These are phyloP conservation scores for Irpex sp. DNA, from an alignment of 1,284 basidiomycete species.

Conservation along the genomic window DNA sequence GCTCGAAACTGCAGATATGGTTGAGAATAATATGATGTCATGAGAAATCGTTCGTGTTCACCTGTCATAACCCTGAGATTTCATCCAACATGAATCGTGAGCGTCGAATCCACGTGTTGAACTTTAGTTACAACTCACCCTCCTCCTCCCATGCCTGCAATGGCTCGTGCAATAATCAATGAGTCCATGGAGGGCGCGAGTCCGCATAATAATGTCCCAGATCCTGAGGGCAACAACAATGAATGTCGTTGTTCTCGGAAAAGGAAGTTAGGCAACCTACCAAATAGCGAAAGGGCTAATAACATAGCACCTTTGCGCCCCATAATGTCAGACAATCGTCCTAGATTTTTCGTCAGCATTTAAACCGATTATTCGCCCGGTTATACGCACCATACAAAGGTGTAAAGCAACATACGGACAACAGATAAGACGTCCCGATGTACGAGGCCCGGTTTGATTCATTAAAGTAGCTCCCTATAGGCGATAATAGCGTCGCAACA, in stretches of 20 bases:
- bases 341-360: slow-evolving; percentile 33
- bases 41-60: slow-evolving; percentile 21
- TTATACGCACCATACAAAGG: slow-evolving; percentile 73
- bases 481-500: slow-evolving; percentile 74
- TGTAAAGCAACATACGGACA: slow-evolving; percentile 89
- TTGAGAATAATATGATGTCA: slow-evolving; percentile 23
- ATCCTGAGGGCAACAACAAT: slow-evolving; percentile 41
- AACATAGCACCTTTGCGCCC: slow-evolving; percentile 85
- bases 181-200: slow-evolving; percentile 79
- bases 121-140: slow-evolving; percentile 47
- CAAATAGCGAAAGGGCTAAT: slow-evolving; percentile 76
- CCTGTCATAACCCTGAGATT: slow-evolving; percentile 74
- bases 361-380: not conserved
- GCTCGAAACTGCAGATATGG: slow-evolving; percentile 56
- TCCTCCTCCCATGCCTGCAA: slow-evolving; percentile 90
- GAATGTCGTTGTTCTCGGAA: not conserved
- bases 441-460: slow-evolving; percentile 81
- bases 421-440: slow-evolving; percentile 83
- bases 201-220: slow-evolving; percentile 81
- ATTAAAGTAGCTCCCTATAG: slow-evolving; percentile 78
- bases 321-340: slow-evolving; percentile 83
- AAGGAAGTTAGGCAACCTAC: slow-evolving; percentile 31
- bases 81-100: slow-evolving; percentile 2
- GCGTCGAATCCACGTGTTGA: slow-evolving; percentile 15
- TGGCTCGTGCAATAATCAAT: slow-evolving; percentile 76